phyloP scores from a whole-genome alignment of 495 filamentous ascomycete species.

The Hypomontagnella submonticulosa region DNA sequence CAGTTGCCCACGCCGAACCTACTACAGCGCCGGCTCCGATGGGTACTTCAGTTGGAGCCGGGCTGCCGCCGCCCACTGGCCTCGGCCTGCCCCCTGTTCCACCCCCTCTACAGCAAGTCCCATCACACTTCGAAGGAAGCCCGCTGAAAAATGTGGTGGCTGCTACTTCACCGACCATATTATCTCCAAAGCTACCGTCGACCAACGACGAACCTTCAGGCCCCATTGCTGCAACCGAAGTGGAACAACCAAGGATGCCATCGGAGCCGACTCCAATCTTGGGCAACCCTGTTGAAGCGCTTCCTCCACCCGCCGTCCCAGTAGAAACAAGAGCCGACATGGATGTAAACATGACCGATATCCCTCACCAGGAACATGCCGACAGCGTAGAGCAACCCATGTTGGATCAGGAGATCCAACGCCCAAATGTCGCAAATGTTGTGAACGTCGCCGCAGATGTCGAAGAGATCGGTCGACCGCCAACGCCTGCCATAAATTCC shows the following conservation, averaged over 20 bases:
- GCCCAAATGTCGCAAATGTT: not conserved
- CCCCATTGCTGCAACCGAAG: slow-evolving; percentile 1
- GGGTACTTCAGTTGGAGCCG: slow-evolving; percentile 38
- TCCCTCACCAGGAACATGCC: not conserved
- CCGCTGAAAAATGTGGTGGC: slow-evolving; percentile 59
- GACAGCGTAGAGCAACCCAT: not conserved
- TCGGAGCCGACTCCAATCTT: slow-evolving; percentile 1
- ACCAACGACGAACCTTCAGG: slow-evolving; percentile 23
- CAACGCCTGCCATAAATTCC: slow-evolving; percentile 4
- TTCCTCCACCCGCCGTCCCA: not conserved
- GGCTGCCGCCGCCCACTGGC: slow-evolving; percentile 35
- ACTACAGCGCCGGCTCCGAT: slow-evolving; percentile 29
- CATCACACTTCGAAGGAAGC: slow-evolving; percentile 56
- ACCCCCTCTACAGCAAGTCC: slow-evolving; percentile 35
- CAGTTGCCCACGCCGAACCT: slow-evolving; percentile 10
- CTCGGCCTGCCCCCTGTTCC: slow-evolving; percentile 19
- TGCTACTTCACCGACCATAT: slow-evolving; percentile 33
- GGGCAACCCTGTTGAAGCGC: not conserved
- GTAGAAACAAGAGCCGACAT: not conserved
- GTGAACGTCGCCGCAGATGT: too few relatives aligned
- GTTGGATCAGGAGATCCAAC: slow-evolving; percentile 1
- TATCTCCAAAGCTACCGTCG: slow-evolving; percentile 8
- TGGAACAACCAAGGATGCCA: not conserved
- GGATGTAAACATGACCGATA: slow-evolving; percentile 36
- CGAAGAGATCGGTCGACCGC: not conserved